phyloP scores from a whole-genome alignment of 2,329 filamentous ascomycete genomes.

The Colletotrichum shisoi region DNA sequence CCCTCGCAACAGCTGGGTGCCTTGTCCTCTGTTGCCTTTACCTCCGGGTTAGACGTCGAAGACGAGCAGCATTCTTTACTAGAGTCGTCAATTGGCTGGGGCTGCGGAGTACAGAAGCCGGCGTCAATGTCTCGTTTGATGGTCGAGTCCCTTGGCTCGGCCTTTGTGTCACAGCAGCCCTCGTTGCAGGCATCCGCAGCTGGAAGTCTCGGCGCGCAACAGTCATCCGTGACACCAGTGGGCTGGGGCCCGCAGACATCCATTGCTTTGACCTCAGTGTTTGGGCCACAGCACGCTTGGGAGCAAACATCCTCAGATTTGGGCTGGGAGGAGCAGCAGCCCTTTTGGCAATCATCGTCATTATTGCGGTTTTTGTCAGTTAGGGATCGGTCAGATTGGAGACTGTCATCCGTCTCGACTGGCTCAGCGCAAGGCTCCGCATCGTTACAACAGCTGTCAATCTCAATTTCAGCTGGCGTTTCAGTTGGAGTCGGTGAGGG shows the following conservation, averaged over 20 bases:
- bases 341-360: conserved; percentile 1
- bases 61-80: conserved; percentile 26
- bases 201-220: neutral
- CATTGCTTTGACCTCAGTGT: neutral
- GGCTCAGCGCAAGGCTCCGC: neutral
- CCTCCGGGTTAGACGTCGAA: neutral
- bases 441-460: neutral
- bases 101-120: neutral
- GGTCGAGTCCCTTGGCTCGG: neutral
- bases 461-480: neutral
- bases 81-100: conserved; percentile 4
- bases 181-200: neutral
- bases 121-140: neutral
- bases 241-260: neutral
- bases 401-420: neutral
- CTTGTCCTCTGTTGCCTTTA: neutral
- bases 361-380: too few relatives aligned
- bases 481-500: neutral
- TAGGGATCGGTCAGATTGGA: neutral
- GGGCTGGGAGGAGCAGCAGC: conserved; percentile 10
- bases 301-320: neutral
- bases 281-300: neutral
- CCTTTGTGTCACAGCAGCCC: neutral
- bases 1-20: conserved; percentile 53
- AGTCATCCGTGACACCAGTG: neutral